phyloP scores from a whole-genome alignment of 1,284 basidiomycete genomes.

The Laetiporus sulphureus region DNA sequence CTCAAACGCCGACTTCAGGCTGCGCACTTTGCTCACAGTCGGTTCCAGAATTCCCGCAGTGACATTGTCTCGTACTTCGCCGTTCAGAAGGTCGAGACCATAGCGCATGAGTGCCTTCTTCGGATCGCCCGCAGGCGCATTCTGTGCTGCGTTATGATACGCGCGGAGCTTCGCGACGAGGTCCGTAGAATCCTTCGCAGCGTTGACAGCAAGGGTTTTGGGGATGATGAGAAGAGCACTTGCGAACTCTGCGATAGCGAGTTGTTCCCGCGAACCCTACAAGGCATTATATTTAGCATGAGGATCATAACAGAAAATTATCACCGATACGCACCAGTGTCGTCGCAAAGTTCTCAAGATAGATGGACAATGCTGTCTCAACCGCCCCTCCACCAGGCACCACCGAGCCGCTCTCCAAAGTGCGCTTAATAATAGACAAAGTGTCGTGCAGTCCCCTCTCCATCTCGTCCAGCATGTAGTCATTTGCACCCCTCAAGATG shows the following conservation, averaged over 20 bases:
- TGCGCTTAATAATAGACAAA: slow-evolving; percentile 93
- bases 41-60: slow-evolving; percentile 93
- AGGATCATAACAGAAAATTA: neutral
- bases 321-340: slow-evolving; percentile 66
- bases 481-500: slow-evolving; percentile 94
- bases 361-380: slow-evolving; percentile 95
- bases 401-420: slow-evolving; percentile 92
- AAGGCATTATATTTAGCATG: neutral
- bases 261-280: slow-evolving; percentile 94
- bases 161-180: slow-evolving; percentile 95
- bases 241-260: slow-evolving; percentile 98
- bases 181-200: slow-evolving; percentile 97
- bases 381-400: slow-evolving; percentile 98
- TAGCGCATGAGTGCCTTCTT: slow-evolving; percentile 94
- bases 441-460: slow-evolving; percentile 95
- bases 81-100: slow-evolving; percentile 92
- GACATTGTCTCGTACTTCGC: slow-evolving; percentile 93
- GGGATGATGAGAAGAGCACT: slow-evolving; percentile 91
- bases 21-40: slow-evolving; percentile 95
- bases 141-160: slow-evolving; percentile 97
- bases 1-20: slow-evolving; percentile 94
- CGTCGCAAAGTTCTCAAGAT: slow-evolving; percentile 98
- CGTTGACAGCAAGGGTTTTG: slow-evolving; percentile 96
- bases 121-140: slow-evolving; percentile 85
- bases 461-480: slow-evolving; percentile 99